Evolutionary conservation across 495 filamentous ascomycete genomes (phyloP).

Genomic region (Xylaria cubensis): DNA sequence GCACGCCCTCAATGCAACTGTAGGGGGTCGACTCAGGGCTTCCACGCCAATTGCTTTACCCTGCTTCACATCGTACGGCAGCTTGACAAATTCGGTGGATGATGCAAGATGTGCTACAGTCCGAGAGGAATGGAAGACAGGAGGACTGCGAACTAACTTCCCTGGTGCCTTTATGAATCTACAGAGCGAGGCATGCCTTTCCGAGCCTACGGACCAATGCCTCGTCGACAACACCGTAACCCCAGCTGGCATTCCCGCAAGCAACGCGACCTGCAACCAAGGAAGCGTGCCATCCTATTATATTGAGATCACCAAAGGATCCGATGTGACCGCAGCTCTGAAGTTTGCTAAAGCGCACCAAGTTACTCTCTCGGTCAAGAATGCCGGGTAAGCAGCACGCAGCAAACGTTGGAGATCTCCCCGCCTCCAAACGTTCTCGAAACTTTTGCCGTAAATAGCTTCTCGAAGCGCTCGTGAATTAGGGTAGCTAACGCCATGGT

Average conservation of each 20-base stretch:
- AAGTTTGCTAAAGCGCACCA: constrained; percentile 50
- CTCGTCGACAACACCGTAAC: constrained; percentile 41
- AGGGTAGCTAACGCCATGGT: neutral
- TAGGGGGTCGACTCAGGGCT: constrained; percentile 34
- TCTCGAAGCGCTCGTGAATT: neutral
- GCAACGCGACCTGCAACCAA: constrained; percentile 35
- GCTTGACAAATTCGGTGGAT: constrained; percentile 34
- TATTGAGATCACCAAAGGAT: constrained; percentile 51
- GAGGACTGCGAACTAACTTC: constrained; percentile 38
- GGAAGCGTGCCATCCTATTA: constrained; percentile 51
- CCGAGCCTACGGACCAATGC: constrained; percentile 47
- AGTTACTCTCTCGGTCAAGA: constrained; percentile 51
- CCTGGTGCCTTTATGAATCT: constrained; percentile 48
- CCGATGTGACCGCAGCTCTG: constrained; percentile 51
- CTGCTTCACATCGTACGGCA: constrained; percentile 47
- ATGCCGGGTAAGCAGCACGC: constrained; percentile 44
- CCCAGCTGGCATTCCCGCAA: constrained; percentile 33
- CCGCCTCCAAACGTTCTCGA: neutral
- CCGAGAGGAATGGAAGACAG: constrained; percentile 43
- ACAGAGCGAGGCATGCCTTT: constrained; percentile 49
- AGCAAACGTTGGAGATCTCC: neutral
- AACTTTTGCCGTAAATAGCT: neutral
- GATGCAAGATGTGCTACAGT: constrained; percentile 38
- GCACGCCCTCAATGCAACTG: constrained; percentile 32
- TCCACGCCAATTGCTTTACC: constrained; percentile 37